Conservation (phyloP, 305 asterid genomes). For the Rubia occidens region DNA sequence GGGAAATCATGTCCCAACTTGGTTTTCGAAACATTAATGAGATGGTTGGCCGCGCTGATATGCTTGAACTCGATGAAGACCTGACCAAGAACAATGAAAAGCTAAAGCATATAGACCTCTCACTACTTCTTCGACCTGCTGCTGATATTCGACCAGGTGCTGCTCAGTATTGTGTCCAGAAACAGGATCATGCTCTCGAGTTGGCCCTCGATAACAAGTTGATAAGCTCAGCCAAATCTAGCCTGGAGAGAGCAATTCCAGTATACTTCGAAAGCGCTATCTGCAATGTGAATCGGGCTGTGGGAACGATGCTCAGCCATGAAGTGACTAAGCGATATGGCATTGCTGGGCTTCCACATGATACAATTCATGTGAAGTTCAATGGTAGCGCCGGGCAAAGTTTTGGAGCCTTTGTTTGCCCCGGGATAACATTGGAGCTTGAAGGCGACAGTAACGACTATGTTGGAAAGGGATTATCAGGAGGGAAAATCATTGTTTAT, state of each 20-base stretch:
- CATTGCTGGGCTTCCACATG: constrained; percentile 69
- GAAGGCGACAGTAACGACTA: constrained; percentile 99
- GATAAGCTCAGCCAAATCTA: constrained; percentile 57
- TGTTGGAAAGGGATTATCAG: constrained; percentile 97
- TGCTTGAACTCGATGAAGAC: constrained; percentile 81
- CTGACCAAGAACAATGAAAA: constrained; percentile 63
- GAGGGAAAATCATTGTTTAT: constrained; percentile 82
- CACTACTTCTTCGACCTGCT: constrained; percentile 87
- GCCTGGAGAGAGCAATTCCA: constrained; percentile 69
- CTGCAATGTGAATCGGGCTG: constrained; percentile 89
- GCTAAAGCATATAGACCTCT: constrained; percentile 78
- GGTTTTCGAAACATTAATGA: constrained; percentile 80
- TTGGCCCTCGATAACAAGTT: constrained; percentile 88
- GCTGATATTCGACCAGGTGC: constrained; percentile 96
- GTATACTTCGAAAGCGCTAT: constrained; percentile 80
- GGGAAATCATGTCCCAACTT: constrained; percentile 89
- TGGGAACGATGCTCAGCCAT: constrained; percentile 97
- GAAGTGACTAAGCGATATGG: constrained; percentile 80
- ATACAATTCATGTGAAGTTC: constrained; percentile 84
- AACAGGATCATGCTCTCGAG: constrained; percentile 94
- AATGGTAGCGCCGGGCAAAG: constrained; percentile 99
- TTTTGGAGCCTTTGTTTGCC: constrained; percentile 94
- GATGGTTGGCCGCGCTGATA: constrained; percentile 96
- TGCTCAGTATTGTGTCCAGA: constrained; percentile 90
- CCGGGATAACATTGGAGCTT: constrained; percentile 88